Evolutionary conservation across 352 stramenopile species (phyloP).

Genomic region (Pythium coloratum): DNA sequence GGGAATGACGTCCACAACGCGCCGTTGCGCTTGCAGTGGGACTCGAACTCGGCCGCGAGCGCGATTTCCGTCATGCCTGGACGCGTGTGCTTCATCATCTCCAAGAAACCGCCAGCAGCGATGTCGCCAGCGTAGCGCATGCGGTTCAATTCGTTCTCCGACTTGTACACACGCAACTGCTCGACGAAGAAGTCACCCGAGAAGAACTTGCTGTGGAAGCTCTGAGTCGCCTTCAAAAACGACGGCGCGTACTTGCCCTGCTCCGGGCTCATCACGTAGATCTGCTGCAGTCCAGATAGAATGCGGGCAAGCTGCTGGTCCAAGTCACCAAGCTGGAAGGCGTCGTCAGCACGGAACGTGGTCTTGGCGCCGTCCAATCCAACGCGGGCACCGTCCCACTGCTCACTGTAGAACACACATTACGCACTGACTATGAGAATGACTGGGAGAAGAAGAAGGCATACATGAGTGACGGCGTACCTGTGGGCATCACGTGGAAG

Average conservation of each 20-base stretch:
- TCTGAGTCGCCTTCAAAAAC: slow-evolving; percentile 62
- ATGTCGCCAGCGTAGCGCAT: slow-evolving; percentile 81
- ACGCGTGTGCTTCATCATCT: slow-evolving; percentile 72
- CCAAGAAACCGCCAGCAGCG: slow-evolving; percentile 58
- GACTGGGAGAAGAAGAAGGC: no score
- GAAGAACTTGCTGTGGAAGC: slow-evolving; percentile 71
- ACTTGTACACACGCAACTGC: slow-evolving; percentile 75
- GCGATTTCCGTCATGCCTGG: slow-evolving; percentile 73
- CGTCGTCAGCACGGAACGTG: slow-evolving; percentile 65
- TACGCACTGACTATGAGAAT: not conserved
- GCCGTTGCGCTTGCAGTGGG: slow-evolving; percentile 69
- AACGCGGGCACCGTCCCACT: slow-evolving; percentile 78
- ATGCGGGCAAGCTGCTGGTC: slow-evolving; percentile 49
- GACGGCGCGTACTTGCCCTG: slow-evolving; percentile 48
- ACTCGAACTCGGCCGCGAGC: slow-evolving; percentile 69
- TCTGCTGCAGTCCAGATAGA: slow-evolving; percentile 53
- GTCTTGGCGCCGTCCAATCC: slow-evolving; percentile 60
- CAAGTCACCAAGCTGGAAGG: slow-evolving; percentile 66
- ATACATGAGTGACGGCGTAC: slow-evolving; percentile 17
- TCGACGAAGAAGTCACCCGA: slow-evolving; percentile 75
- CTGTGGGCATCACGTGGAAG: slow-evolving; percentile 69
- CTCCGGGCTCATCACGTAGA: slow-evolving; percentile 71
- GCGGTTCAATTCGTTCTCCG: slow-evolving; percentile 62
- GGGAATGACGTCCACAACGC: slow-evolving; percentile 82
- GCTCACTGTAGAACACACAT: slow-evolving; percentile 41